phyloP scores from a whole-genome alignment of 257 asterid species.

The Gentiana macrophylla region DNA sequence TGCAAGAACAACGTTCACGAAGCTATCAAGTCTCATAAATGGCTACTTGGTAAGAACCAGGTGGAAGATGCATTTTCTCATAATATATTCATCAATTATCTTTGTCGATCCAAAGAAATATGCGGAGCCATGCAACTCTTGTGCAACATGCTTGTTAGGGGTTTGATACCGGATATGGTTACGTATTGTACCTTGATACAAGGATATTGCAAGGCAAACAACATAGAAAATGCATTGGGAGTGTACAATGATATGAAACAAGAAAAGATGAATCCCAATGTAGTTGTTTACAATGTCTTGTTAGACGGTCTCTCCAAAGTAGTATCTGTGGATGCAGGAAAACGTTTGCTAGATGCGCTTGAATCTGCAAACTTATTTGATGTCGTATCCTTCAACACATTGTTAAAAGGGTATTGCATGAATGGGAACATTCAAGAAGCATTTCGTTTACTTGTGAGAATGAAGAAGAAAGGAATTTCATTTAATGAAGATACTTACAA shows the following conservation, averaged over 20 bases:
- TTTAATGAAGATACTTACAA: slow-evolving; percentile 46
- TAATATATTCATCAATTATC: slow-evolving; percentile 51
- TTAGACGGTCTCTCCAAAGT: slow-evolving; percentile 59
- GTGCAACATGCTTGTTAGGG: slow-evolving; percentile 63
- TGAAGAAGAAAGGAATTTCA: slow-evolving; percentile 40
- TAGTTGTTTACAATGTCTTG: slow-evolving; percentile 56
- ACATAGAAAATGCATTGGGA: slow-evolving; percentile 28
- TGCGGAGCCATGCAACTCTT: slow-evolving; percentile 46
- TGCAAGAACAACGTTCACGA: slow-evolving; percentile 38
- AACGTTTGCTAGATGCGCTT: slow-evolving; percentile 32
- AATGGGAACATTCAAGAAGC: slow-evolving; percentile 36
- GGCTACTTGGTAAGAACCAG: slow-evolving; percentile 29
- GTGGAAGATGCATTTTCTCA: slow-evolving; percentile 38
- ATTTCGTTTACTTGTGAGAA: slow-evolving; percentile 28
- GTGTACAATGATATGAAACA: slow-evolving; percentile 42
- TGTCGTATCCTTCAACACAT: slow-evolving; percentile 39
- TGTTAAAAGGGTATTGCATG: slow-evolving; percentile 48
- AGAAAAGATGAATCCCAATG: slow-evolving; percentile 35
- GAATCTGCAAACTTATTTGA: slow-evolving; percentile 31
- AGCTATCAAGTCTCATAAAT: slow-evolving; percentile 37
- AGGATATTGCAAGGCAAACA: slow-evolving; percentile 42
- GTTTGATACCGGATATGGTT: slow-evolving; percentile 53
- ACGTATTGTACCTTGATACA: slow-evolving; percentile 64
- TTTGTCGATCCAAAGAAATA: slow-evolving; percentile 33
- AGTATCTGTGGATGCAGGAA: slow-evolving; percentile 26